Conservation (phyloP, 345 rosid species). For the Dovyalis caffra region DNA sequence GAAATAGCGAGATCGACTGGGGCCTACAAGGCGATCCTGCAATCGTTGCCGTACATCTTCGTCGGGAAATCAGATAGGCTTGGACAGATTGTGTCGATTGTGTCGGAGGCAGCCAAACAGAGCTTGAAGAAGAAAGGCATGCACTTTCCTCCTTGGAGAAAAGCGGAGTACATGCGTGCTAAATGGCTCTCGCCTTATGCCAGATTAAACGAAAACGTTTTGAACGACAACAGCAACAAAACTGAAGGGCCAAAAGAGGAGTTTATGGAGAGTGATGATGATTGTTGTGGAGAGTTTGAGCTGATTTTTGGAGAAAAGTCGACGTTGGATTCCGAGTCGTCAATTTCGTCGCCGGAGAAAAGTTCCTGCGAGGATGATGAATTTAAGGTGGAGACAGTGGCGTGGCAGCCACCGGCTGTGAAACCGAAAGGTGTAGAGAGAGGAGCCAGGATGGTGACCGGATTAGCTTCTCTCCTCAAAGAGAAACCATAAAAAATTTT, state of each 20-base stretch:
- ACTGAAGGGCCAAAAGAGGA: neutral
- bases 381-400: constrained; percentile 8
- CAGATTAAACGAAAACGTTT: neutral
- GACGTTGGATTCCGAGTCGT: constrained; percentile 4
- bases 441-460: constrained; percentile 74
- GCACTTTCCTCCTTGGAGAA: constrained; percentile 89
- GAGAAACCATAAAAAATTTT: constrained; percentile 65
- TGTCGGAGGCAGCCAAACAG: constrained; percentile 72
- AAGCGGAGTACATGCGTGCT: constrained; percentile 71
- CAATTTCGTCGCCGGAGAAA: constrained; percentile 2
- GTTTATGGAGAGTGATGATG: neutral
- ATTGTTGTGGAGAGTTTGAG: constrained; percentile 45
- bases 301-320: constrained; percentile 58
- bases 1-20: constrained; percentile 87
- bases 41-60: constrained; percentile 65
- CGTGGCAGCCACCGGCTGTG: constrained; percentile 62
- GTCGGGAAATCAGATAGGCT: constrained; percentile 75
- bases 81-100: constrained; percentile 52
- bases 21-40: constrained; percentile 63
- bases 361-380: constrained; percentile 6
- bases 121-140: constrained; percentile 90
- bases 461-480: constrained; percentile 79
- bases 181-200: constrained; percentile 74
- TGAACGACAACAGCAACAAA: constrained; percentile 18
- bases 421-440: constrained; percentile 55